Evolutionary conservation across 805 yeast genomes (phyloP).

Genomic region (Ascoidea asiatica): DNA sequence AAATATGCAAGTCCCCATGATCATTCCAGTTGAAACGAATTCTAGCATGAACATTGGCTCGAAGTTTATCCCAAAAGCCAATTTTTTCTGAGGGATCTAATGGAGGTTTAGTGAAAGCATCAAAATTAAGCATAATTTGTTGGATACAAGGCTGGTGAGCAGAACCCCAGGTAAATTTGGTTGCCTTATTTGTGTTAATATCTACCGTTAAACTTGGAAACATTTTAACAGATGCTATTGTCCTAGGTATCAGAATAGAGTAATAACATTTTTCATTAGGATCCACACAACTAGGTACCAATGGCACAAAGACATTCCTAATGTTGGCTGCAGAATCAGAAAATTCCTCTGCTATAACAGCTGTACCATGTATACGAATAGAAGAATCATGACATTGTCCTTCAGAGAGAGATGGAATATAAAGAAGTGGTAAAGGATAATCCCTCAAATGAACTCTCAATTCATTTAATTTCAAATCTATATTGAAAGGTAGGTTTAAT

Average conservation of each 20-base stretch:
- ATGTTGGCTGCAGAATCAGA: slow-evolving; percentile 35
- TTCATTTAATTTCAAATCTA: slow-evolving; percentile 46
- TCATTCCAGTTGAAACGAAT: slow-evolving; percentile 36
- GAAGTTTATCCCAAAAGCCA: slow-evolving; percentile 88
- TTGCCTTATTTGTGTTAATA: slow-evolving; percentile 40
- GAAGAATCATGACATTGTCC: slow-evolving; percentile 18
- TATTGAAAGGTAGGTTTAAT: slow-evolving; percentile 47
- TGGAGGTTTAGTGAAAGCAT: slow-evolving; percentile 81
- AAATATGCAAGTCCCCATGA: slow-evolving; percentile 38
- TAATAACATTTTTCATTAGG: slow-evolving; percentile 30
- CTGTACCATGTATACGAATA: slow-evolving; percentile 40
- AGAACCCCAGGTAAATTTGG: slow-evolving; percentile 72
- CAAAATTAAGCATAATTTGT: slow-evolving; percentile 64
- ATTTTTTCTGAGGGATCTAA: slow-evolving; percentile 72
- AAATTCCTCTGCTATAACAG: slow-evolving; percentile 57
- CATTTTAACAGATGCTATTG: slow-evolving; percentile 63
- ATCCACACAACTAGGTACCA: slow-evolving; percentile 32
- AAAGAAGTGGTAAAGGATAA: slow-evolving; percentile 72
- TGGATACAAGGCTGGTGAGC: slow-evolving; percentile 77
- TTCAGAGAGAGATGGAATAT: slow-evolving; percentile 43
- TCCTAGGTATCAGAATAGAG: slow-evolving; percentile 54
- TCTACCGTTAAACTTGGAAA: slow-evolving; percentile 46
- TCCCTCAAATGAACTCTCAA: slow-evolving; percentile 65
- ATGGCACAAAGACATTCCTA: slow-evolving; percentile 47
- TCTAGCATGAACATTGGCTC: slow-evolving; percentile 66